Base-by-base conservation (phyloP, 2,329 filamentous ascomycete genomes). In the Gaeumannomyces tritici region DNA sequence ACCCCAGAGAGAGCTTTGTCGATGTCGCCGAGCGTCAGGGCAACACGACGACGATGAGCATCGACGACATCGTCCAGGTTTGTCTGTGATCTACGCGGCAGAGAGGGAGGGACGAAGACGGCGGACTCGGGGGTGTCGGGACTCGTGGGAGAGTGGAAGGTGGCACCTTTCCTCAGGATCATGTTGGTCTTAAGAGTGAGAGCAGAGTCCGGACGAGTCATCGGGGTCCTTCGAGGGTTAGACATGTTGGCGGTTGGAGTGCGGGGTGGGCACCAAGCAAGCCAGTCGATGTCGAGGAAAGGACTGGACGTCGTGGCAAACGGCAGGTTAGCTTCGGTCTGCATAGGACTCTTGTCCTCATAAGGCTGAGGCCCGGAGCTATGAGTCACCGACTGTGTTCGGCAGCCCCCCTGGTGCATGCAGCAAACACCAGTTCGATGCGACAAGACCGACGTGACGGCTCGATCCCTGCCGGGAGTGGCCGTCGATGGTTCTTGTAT, bases 51-150 rank as follows among this genome's bases (percentile, higher is more conserved):
- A 71, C 85, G 81, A 69, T 87, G 83, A 66, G 87, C 85, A 70
- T 86, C 85, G 72, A 90, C 82, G 62, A 89, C 85, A 81, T 89
- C 87, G 75, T 91, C 88, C 64, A 91, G 77, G 66, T 77, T 83
- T 61, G 88, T 89, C 68, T 89, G 86, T 60, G 89, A 87, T 64
- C 89, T 87, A 67, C 83, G 82, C 69, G 89, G 80, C n/a, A 80
- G 71, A 55, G 76, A 75, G 63, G 83, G 83, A 64, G 83, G 79
- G 62, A 73, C 73, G 67, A 83, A 82, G 63, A 71, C 66, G 29
- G 67, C 63, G 58, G 66, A 54, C 33, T 60, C 35, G 47, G 58
- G 58, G n/a, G 28, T 61, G 60, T 73, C 71, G 64, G 77, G 73
- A 70, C 73, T 74, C 60, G 72, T 71, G 64, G 80, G 80, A 73